phyloP scores from a whole-genome alignment of 2,329 filamentous ascomycete species.

The Colletotrichum cuscutae region DNA sequence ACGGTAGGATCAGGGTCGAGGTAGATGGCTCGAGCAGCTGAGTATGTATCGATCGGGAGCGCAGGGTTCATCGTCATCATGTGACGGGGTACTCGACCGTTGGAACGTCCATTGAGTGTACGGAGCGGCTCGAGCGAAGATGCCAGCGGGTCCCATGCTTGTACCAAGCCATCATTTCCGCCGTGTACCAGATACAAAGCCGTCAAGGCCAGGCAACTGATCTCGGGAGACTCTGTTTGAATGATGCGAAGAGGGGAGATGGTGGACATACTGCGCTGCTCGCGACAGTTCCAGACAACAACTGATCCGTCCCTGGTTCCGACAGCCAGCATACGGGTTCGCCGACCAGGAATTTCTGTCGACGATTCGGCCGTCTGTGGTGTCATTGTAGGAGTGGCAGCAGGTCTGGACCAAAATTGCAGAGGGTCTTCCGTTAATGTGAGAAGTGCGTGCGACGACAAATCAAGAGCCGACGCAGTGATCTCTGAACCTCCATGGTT shows the following conservation, averaged over 20 bases:
- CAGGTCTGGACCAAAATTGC: conserved; percentile 57
- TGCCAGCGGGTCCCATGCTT: conserved; percentile 95
- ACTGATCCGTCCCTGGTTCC: conserved; percentile 84
- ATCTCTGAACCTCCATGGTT: conserved; percentile 67
- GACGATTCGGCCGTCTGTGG: conserved; percentile 45
- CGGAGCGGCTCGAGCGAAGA: conserved; percentile 82
- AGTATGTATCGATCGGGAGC: conserved; percentile 77
- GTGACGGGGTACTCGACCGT: conserved; percentile 83
- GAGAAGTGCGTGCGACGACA: conserved; percentile 76
- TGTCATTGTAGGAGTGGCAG: conserved; percentile 54
- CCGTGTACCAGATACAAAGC: conserved; percentile 92
- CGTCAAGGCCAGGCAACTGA: conserved; percentile 84
- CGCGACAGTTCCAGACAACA: conserved; percentile 86
- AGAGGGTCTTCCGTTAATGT: conserved; percentile 84
- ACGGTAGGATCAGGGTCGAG: conserved; percentile 89
- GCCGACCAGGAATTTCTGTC: conserved; percentile 81
- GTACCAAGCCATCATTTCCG: conserved; percentile 92
- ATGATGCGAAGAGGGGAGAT: conserved; percentile 82
- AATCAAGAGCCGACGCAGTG: conserved; percentile 77
- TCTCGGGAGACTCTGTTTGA: conserved; percentile 88
- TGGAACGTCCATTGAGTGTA: conserved; percentile 87
- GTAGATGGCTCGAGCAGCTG: conserved; percentile 83
- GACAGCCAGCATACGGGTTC: conserved; percentile 82
- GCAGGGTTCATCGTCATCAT: conserved; percentile 64
- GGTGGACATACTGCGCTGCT: conserved; percentile 67